phyloP scores from a whole-genome alignment of 306 rosid species.

The Myrica gale region DNA sequence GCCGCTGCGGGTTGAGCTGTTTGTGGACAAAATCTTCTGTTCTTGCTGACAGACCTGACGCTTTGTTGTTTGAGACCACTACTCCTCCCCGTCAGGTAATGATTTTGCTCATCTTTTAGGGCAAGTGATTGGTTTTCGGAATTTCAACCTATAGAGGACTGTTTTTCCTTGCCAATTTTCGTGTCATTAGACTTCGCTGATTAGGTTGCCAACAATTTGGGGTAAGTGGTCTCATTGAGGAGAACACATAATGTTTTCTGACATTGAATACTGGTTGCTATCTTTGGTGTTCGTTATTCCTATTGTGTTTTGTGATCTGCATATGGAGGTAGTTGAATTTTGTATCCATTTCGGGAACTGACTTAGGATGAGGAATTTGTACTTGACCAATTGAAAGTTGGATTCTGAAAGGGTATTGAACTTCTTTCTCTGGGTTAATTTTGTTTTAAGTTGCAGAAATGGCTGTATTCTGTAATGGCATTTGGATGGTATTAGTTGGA shows the following conservation, averaged over 20 bases:
- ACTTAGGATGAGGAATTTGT: no score
- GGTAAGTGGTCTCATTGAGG: no score
- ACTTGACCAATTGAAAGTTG: no score
- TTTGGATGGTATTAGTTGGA: no score
- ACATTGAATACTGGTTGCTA: background rate
- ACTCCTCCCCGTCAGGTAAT: slow-evolving; percentile 77
- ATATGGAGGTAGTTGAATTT: background rate
- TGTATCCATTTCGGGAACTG: no score
- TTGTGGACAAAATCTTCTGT: slow-evolving; percentile 92
- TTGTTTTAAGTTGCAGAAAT: no score
- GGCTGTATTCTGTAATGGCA: no score
- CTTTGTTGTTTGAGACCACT: slow-evolving; percentile 65
- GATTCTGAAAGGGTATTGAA: no score
- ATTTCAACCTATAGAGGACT: background rate
- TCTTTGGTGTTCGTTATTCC: background rate
- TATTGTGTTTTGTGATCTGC: background rate
- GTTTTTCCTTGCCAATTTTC: background rate
- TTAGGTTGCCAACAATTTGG: background rate
- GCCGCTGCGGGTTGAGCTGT: slow-evolving; percentile 83
- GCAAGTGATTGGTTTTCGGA: background rate
- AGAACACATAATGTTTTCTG: no score
- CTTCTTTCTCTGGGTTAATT: no score
- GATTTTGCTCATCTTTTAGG: background rate
- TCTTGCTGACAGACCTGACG: slow-evolving; percentile 94
- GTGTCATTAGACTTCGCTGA: background rate